These are phyloP conservation scores for Rhodotorula taiwanensis DNA, from an alignment of 768 basidiomycete genomes.

Conservation along the genomic window DNA sequence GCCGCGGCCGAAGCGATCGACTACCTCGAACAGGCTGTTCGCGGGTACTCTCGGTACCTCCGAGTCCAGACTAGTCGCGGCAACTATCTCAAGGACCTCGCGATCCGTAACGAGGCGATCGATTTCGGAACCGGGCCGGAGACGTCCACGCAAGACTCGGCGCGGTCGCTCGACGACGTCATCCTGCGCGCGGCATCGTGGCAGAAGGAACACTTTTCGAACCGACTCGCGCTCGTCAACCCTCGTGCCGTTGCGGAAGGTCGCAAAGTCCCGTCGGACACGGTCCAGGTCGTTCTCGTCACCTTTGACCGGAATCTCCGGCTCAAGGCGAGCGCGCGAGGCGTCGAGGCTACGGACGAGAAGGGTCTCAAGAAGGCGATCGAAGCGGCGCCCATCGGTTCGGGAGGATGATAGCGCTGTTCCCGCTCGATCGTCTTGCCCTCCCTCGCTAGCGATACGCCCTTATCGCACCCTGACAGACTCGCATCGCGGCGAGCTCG, in stretches of 20 bases:
- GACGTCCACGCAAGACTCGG: conserved; percentile 44
- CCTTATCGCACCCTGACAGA: too few relatives aligned
- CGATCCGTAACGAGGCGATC: conserved; percentile 68
- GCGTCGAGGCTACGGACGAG: conserved; percentile 76
- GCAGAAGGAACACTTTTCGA: conserved; percentile 88
- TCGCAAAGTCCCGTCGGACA: conserved; percentile 44
- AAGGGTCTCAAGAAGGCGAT: conserved; percentile 73
- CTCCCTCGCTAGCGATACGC: too few relatives aligned
- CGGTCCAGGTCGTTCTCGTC: conserved; percentile 75
- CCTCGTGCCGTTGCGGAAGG: conserved; percentile 40
- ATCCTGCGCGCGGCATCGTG: conserved; percentile 87
- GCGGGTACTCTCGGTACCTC: conserved; percentile 65
- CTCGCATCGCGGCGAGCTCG: too few relatives aligned
- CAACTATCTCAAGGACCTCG: conserved; percentile 79
- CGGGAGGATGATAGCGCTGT: background rate
- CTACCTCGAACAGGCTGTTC: conserved; percentile 67
- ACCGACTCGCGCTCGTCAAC: conserved; percentile 68
- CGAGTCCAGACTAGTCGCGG: conserved; percentile 94
- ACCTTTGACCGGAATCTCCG: conserved; percentile 90
- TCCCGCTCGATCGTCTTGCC: too few relatives aligned
- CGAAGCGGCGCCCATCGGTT: conserved; percentile 1
- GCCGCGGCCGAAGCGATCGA: conserved; percentile 65
- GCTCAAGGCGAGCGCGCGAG: conserved; percentile 78
- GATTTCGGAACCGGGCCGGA: background rate
- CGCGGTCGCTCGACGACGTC: conserved; percentile 86